Base-by-base conservation (phyloP, 2,329 filamentous ascomycete species). In the Exserohilum turcica region DNA sequence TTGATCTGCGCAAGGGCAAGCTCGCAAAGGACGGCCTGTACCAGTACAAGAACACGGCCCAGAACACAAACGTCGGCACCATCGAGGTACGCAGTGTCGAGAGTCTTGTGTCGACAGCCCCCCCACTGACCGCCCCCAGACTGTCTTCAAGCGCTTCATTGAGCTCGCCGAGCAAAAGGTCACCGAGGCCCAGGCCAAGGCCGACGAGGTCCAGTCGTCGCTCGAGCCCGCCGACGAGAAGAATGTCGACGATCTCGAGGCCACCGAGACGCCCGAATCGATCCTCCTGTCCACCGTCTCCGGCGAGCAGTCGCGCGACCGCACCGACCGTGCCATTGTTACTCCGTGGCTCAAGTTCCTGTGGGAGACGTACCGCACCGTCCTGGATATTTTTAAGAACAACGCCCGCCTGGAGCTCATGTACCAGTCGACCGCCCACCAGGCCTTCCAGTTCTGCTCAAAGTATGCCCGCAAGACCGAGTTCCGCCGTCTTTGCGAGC, bases 1-100 rank as follows among this genome's bases (percentile, higher is more conserved):
- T 99, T 71, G 93, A 97, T 73, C 87, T 97, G 71, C 92, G 94
- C 80, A 99, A 97, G 81, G 94, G 94, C 69, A 99, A 99, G 80
- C 85, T 94, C 57, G 94, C 93, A 77, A 99, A 99, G 84, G 94
- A 99, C 80, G 94, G 94, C 57, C 84, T 99, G 43, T 99, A 97
- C 78, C 94, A 97, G 78, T 99, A 99, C 85, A 99, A 99, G 84
- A 99, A 99, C 78, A 97, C 97, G 66, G 93, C 92, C 50, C 94
- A 99, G 78, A 99, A 99, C 81, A 96, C 93, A 67, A 97, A 97
- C 75, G 92, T 99, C 65, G 92, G 86, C 68, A 99, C 94, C 57
- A 99, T 99, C 76, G 94, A 97, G 86, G 89, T 91, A 80, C 75
- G 51, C 33, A 4, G 19, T 43, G 31, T 8, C 16, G 15, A 24